A percentile compares a stretch with the other conserved stretches of the same genome.
These are phyloP conservation scores for Zangia roseola DNA, from an alignment of 768 basidiomycete species.

Conservation along the genomic window DNA sequence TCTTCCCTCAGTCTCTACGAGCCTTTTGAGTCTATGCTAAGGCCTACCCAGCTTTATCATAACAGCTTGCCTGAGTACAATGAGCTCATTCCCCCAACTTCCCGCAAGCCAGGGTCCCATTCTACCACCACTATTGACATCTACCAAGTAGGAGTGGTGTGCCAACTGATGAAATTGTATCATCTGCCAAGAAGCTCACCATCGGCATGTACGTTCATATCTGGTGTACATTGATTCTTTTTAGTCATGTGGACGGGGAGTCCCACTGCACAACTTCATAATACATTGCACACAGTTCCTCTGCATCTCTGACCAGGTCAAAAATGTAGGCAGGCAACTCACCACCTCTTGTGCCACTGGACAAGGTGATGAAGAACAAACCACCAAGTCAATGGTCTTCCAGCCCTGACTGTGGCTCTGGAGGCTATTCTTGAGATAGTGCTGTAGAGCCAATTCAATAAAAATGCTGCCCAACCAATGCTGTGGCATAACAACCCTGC, in stretches of 20 bases:
- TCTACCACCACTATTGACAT: conserved; percentile 60
- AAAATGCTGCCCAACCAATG: conserved; percentile 11
- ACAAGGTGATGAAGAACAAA: background rate
- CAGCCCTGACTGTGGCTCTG: conserved; percentile 39
- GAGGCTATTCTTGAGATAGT: conserved; percentile 11
- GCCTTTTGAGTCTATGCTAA: too few relatives aligned
- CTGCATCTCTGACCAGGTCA: conserved; percentile 40
- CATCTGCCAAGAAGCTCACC: background rate
- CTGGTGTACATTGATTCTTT: background rate
- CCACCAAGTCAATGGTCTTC: conserved; percentile 43
- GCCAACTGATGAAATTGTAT: conserved; percentile 2
- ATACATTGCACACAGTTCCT: conserved; percentile 53
- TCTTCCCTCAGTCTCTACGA: too few relatives aligned
- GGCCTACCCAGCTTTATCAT: too few relatives aligned
- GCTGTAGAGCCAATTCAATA: conserved; percentile 18
- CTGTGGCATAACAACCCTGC: conserved; percentile 2
- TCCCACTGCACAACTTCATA: conserved; percentile 61
- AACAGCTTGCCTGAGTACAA: conserved; percentile 64
- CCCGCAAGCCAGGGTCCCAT: conserved; percentile 57
- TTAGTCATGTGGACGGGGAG: conserved; percentile 66
- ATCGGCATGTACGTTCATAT: too few relatives aligned
- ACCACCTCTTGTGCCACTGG: background rate
- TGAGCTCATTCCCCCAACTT: conserved; percentile 43
- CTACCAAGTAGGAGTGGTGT: conserved; percentile 51
- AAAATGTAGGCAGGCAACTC: conserved; percentile 37